Evolutionary conservation across 140 eudicot genomes (phyloP).

Genomic region (Eryngium alpinum): DNA sequence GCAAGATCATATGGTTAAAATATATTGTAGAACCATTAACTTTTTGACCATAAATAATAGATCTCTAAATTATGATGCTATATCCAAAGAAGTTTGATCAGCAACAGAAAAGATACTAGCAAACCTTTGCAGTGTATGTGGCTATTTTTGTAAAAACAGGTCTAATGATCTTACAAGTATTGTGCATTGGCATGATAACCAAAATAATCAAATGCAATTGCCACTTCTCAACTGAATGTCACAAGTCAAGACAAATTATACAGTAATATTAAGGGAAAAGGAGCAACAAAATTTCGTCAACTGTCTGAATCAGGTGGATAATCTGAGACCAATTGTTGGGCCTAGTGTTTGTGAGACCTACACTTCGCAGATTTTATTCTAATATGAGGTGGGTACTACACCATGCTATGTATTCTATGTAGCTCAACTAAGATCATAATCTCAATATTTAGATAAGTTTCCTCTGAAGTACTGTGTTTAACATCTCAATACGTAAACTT

Average conservation of each 20-base stretch:
- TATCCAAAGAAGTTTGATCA: neutral
- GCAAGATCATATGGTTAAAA: conserved; percentile 17
- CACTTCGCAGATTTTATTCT: neutral
- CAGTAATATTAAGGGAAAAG: neutral
- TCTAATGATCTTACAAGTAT: neutral
- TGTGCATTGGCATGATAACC: neutral
- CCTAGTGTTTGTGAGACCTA: neutral
- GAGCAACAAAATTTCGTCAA: neutral
- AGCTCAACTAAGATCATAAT: neutral
- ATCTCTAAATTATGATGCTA: neutral
- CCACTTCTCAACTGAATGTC: neutral
- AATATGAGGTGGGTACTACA: neutral
- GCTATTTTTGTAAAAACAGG: neutral
- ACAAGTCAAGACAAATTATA: neutral
- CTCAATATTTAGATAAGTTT: neutral
- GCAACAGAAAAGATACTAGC: neutral
- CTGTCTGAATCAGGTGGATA: no score
- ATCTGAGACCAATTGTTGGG: neutral
- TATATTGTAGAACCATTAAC: neutral
- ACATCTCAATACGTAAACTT: neutral
- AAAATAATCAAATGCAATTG: neutral
- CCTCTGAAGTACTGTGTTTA: neutral
- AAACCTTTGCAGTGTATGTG: neutral
- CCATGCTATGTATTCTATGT: neutral
- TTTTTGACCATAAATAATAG: neutral